Evolutionary conservation across 2,329 filamentous ascomycete genomes (phyloP).

Genomic region (Claviceps sp.): DNA sequence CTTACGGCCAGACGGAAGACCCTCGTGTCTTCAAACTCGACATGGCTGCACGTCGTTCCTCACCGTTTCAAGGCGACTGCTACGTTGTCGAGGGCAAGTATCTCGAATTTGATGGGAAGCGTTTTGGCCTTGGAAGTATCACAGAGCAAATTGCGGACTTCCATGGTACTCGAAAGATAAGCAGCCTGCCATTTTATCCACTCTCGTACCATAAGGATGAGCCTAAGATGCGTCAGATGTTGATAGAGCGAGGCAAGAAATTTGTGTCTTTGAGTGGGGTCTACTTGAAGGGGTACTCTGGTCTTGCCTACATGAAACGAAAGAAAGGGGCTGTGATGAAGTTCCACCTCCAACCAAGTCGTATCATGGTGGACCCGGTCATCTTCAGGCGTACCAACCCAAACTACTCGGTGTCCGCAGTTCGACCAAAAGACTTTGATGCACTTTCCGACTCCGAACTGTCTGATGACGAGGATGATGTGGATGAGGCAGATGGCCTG

Average conservation of each 20-base stretch:
- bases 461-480: conserved; percentile 25
- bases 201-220: conserved; percentile 68
- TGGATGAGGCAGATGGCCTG: conserved; percentile 4
- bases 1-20: conserved; percentile 64
- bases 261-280: conserved; percentile 72
- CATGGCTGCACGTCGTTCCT: conserved; percentile 54
- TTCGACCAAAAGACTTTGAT: conserved; percentile 59
- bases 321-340: conserved; percentile 52
- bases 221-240: conserved; percentile 44
- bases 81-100: conserved; percentile 70
- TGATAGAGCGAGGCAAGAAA: conserved; percentile 72
- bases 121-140: conserved; percentile 63
- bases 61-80: conserved; percentile 58
- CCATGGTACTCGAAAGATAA: conserved; percentile 72
- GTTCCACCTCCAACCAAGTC: conserved; percentile 73
- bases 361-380: conserved; percentile 76
- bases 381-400: conserved; percentile 76
- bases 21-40: conserved; percentile 75
- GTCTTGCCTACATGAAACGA: conserved; percentile 74
- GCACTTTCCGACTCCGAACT: conserved; percentile 36
- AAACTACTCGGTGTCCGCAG: conserved; percentile 65
- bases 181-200: conserved; percentile 62
- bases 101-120: conserved; percentile 79
- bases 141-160: conserved; percentile 59
- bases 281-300: conserved; percentile 71